phyloP scores from a whole-genome alignment of 2,329 filamentous ascomycete species.

The Neopestalotiopsis rosae region DNA sequence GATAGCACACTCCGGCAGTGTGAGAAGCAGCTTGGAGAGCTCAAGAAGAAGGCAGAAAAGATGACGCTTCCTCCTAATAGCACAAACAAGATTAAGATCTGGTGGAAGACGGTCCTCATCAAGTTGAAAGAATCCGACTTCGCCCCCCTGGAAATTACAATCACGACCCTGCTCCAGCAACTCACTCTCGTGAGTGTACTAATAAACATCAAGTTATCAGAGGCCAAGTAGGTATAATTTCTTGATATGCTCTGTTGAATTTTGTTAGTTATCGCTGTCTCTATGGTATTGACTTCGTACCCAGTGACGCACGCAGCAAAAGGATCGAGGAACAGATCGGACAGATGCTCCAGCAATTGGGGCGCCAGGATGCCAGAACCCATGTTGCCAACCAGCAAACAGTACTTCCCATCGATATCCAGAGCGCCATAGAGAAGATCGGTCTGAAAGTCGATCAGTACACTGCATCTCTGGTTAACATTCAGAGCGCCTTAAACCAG shows the following conservation, averaged over 20 bases:
- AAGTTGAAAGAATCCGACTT: conserved; percentile 14
- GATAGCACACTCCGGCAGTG: too few species aligned
- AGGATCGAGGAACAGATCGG: neutral
- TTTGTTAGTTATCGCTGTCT: too few species aligned
- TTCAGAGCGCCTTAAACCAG: too few species aligned
- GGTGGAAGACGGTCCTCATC: neutral
- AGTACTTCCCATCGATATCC: too few species aligned
- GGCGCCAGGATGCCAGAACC: neutral
- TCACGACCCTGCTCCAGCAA: neutral
- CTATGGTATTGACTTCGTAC: neutral
- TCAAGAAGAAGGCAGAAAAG: too few species aligned
- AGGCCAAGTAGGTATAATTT: neutral
- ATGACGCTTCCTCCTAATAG: neutral
- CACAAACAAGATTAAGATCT: neutral
- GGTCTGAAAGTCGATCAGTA: too few species aligned
- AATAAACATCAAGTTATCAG: neutral
- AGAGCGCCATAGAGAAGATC: too few species aligned
- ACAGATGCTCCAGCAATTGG: neutral
- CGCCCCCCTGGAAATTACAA: neutral
- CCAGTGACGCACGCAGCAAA: neutral
- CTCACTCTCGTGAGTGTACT: neutral
- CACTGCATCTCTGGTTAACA: too few species aligned
- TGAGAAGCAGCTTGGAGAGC: too few species aligned
- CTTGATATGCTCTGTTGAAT: neutral
- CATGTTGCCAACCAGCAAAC: too few species aligned